Evolutionary conservation across 2,329 filamentous ascomycete genomes (phyloP), one percentile per base, ranked within the genome.

Genomic region (Aciculosporium take): DNA sequence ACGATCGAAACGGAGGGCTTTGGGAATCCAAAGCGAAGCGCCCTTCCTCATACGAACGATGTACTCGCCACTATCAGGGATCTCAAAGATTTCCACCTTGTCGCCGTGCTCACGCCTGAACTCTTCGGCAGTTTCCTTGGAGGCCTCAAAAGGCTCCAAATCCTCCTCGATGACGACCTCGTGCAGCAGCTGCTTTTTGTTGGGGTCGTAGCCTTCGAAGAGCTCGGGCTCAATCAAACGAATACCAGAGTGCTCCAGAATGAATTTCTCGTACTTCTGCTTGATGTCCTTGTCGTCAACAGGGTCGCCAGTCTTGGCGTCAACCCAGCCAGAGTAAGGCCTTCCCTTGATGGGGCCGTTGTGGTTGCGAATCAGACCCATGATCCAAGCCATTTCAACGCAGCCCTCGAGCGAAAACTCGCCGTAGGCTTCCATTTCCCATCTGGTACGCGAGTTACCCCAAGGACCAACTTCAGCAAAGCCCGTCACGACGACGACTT

Each of bases 341-440:
- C 94, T 83, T 60, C 91, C 91, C 70, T 98, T 98, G 60, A 98
- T 77, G 25, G 81, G 80, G 15, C 91, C 91, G 53, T 96, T 96
- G 70, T 94, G 85, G 63, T 98, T 94, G 73, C 89, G 95, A 69
- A 98, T 96, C 45, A 96, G 78, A 57, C 91, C 91, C 89, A 96
- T 98, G 63, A 98, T 86, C 91, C 91, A 98, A 25, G 91, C 88
- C 91, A 98, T 98, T 65, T 98, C 91, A 46, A 98, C 82, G 56
- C 91, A 96, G 24, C 91, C 91, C 63, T 98, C 93, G 12, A 98
- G 76, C 7, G 91, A 96, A 68, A 98, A 98, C 57, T 94, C 76
- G 58, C 91, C 91, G 51, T 88, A 80, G 1, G 91, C 88, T 63
- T 98, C 91, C 89, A 98, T 98, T 69, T 98, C 91, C 91, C 91